Evolutionary conservation across 2,329 filamentous ascomycete genomes (phyloP).

Genomic region (Escovopsis sp.): DNA sequence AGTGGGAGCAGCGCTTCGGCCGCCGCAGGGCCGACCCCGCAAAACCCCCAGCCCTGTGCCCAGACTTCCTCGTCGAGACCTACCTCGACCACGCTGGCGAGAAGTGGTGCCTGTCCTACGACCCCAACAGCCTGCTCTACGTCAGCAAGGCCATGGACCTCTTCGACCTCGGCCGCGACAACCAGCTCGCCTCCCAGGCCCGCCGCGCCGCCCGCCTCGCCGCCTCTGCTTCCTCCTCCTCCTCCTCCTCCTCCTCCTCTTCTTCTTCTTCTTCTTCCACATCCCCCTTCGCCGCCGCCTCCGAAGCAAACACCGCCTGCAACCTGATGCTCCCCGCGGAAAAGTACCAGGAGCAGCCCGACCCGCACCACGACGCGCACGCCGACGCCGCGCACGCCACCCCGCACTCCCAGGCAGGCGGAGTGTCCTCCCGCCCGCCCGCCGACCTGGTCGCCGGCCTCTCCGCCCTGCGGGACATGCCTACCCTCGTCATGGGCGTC

Average conservation of each 20-base stretch:
- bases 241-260: slow-evolving; percentile 47
- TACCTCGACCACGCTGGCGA: slow-evolving; percentile 96
- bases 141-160: slow-evolving; percentile 98
- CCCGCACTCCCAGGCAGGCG: slow-evolving; percentile 5
- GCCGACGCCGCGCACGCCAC: slow-evolving; percentile 11
- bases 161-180: slow-evolving; percentile 70
- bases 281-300: slow-evolving; percentile 32
- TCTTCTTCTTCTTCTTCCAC: slow-evolving; percentile 40
- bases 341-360: slow-evolving; percentile 75
- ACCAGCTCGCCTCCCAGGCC: slow-evolving; percentile 47
- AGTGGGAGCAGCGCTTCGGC: slow-evolving; percentile 94
- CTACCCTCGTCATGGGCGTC: slow-evolving; percentile 81
- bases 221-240: slow-evolving; percentile 40
- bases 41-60: slow-evolving; percentile 84
- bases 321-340: slow-evolving; percentile 67
- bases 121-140: slow-evolving; percentile 88
- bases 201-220: slow-evolving; percentile 47
- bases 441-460: slow-evolving; percentile 69
- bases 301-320: slow-evolving; percentile 41
- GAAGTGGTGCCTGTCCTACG: slow-evolving; percentile 95
- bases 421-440: slow-evolving; percentile 42
- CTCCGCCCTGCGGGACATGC: slow-evolving; percentile 54
- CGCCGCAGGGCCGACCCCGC: slow-evolving; percentile 71
- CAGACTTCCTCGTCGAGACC: slow-evolving; percentile 94
- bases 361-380: slow-evolving; percentile 22